Evolutionary conservation across 805 yeast genomes (phyloP), one percentile per base, ranked within the genome.

Genomic region (Debaryomyces tyrocola): DNA sequence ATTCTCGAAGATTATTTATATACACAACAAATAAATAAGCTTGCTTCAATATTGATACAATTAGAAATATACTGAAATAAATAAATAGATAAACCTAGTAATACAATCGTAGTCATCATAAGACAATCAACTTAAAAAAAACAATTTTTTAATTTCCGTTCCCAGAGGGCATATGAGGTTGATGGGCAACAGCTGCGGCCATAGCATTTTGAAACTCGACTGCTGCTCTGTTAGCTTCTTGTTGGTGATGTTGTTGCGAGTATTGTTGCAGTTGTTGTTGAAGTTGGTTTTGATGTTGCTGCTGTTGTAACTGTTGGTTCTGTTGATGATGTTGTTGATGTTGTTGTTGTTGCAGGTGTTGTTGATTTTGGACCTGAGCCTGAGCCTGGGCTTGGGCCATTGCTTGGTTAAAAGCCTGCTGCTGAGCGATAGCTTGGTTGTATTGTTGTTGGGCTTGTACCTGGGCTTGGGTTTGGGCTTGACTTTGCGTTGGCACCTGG

Each of bases 341-440:
- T 17, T 42, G 53, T 33, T 45, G 56, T 15, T 41, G 41, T 37
- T 42, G 46, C 33, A 40, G 50, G 11, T 31, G 46, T 1, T 27
- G 41, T 12, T 47, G 43, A 15, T 48, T 44, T 20, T 48, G 50
- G 18, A 20, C 47, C 29, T 44, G 50, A 17, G 40, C 44, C 31
- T 50, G 53, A 8, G 38, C 49, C 34, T 47, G 53, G 8, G 54
- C 54, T 35, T 54, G 56, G 5, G 52, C 54, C 12, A 56, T 46
- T n/a, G 57, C 58, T 46, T 55, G 61, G 37, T 55, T 55, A 31
- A 53, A 55, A 28, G 55, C 59, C 47, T 58, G 61, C 33, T 54
- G 56, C 43, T 57, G 61, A 11, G 51, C 53, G 36, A 53, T 47
- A 15, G 57, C 58, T 38, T 55, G 60, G 47, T 53, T 53, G 40